Conservation (phyloP, 352 stramenopile genomes). For the Pythium rhizo-oryzae region DNA sequence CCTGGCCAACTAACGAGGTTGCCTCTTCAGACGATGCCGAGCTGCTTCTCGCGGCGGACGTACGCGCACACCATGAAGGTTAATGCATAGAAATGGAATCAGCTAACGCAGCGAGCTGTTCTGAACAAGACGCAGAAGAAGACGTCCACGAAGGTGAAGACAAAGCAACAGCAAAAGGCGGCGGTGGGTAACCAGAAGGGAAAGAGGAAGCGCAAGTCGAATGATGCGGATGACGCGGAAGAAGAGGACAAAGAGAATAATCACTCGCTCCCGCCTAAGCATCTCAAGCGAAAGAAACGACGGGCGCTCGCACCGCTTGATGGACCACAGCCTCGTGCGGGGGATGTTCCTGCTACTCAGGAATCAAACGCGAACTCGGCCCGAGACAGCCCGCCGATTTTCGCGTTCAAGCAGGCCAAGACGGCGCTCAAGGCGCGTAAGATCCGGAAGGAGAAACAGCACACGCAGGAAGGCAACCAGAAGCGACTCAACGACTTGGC, state of each 20-base stretch:
- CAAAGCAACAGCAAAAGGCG: neutral
- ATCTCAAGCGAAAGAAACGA: neutral
- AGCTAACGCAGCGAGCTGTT: neutral
- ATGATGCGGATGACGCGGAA: neutral
- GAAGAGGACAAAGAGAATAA: conserved; percentile 28
- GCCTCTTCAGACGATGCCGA: conserved; percentile 13
- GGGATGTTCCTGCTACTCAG: neutral
- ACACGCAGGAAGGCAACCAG: conserved; percentile 41
- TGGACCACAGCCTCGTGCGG: neutral
- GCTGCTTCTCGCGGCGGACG: neutral
- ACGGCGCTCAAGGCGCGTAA: conserved; percentile 44
- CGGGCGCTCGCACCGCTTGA: neutral
- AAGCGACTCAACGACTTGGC: conserved; percentile 62
- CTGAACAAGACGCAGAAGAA: neutral
- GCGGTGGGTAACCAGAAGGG: neutral
- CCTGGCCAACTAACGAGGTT: conserved; percentile 16
- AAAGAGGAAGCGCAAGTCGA: conserved; percentile 17
- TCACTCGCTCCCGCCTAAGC: neutral
- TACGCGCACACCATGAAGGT: neutral
- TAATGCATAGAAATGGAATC: neutral
- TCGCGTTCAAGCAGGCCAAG: conserved; percentile 50
- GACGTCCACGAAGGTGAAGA: neutral
- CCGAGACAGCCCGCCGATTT: conserved; percentile 56
- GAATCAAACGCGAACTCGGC: conserved; percentile 11
- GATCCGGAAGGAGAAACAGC: conserved; percentile 28